Evolutionary conservation across 1,284 basidiomycete species (phyloP).

Genomic region (Trametes hirsuta): DNA sequence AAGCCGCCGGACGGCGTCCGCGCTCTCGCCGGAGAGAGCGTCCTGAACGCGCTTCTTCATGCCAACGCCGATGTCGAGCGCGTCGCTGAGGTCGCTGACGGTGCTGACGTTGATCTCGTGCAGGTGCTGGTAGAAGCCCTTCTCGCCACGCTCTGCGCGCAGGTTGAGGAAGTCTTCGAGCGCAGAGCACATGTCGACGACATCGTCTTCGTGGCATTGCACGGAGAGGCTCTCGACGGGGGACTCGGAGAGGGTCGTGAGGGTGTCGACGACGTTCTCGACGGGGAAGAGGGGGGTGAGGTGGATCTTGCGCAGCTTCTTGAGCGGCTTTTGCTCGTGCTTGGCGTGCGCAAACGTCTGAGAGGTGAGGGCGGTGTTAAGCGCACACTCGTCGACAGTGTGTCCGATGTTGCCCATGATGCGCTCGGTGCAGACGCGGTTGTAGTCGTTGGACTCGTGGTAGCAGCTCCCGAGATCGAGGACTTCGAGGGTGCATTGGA

Average conservation of each 20-base stretch:
- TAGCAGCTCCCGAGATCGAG: slow-evolving; percentile 64
- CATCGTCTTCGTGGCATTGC: slow-evolving; percentile 62
- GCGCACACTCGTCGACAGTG: slow-evolving; percentile 55
- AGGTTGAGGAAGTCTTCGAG: slow-evolving; percentile 59
- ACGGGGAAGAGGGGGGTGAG: slow-evolving; percentile 66
- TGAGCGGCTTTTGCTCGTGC: slow-evolving; percentile 51
- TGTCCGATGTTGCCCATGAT: slow-evolving; percentile 61
- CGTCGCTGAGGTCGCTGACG: slow-evolving; percentile 34
- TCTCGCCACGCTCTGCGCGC: slow-evolving; percentile 49
- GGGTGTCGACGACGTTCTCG: slow-evolving; percentile 59
- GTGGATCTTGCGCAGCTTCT: slow-evolving; percentile 55
- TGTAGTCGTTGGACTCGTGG: slow-evolving; percentile 55
- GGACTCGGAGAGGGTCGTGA: slow-evolving; percentile 60
- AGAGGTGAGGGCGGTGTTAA: slow-evolving; percentile 53
- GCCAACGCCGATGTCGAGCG: slow-evolving; percentile 28
- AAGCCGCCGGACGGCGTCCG: slow-evolving; percentile 35
- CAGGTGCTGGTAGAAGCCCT: slow-evolving; percentile 36
- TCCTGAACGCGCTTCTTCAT: slow-evolving; percentile 12
- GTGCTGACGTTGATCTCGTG: slow-evolving; percentile 33
- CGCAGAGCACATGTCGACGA: slow-evolving; percentile 57
- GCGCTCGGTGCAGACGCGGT: slow-evolving; percentile 56
- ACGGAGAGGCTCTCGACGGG: slow-evolving; percentile 61
- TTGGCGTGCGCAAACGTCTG: slow-evolving; percentile 45
- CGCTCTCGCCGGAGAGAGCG: slow-evolving; percentile 28
- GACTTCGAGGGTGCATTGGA: slow-evolving; percentile 54